phyloP scores from a whole-genome alignment of 2,329 filamentous ascomycete species.

The Sporothrix brasiliensis region DNA sequence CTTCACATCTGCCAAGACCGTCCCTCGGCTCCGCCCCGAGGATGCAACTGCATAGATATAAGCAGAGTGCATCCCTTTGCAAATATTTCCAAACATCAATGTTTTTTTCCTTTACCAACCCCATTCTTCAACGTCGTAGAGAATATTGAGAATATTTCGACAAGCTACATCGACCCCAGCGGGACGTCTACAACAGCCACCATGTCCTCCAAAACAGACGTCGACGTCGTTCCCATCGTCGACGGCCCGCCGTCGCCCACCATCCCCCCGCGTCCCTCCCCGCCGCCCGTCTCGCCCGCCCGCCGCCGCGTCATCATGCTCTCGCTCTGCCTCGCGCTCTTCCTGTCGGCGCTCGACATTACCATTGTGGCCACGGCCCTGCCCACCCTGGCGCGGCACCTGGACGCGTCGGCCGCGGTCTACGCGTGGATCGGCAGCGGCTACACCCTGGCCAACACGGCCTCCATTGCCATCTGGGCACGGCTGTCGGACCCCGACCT shows the following conservation, averaged over 20 bases:
- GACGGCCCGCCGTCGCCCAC: neutral
- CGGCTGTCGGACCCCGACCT: neutral
- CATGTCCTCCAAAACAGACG: neutral
- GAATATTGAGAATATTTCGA: too few species aligned
- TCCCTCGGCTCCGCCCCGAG: slow-evolving; percentile 6
- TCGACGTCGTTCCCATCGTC: neutral
- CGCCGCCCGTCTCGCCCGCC: neutral
- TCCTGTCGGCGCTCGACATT: slow-evolving; percentile 1
- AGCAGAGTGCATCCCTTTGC: too few species aligned
- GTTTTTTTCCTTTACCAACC: neutral
- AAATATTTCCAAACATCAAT: neutral
- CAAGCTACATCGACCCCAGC: too few species aligned
- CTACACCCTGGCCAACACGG: slow-evolving; percentile 4
- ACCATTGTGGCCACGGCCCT: slow-evolving; percentile 3
- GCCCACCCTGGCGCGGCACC: neutral
- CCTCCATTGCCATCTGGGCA: slow-evolving; percentile 1
- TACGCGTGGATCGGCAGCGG: slow-evolving; percentile 13
- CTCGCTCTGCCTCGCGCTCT: neutral
- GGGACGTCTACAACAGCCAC: neutral
- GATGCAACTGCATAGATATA: neutral
- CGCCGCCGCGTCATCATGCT: neutral
- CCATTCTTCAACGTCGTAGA: too few species aligned
- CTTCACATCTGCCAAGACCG: slow-evolving; percentile 1
- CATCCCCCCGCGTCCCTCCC: neutral
- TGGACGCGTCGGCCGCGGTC: neutral